Conservation (phyloP, 495 filamentous ascomycete genomes). For the Pseudoneurospora amorphoporcata region DNA sequence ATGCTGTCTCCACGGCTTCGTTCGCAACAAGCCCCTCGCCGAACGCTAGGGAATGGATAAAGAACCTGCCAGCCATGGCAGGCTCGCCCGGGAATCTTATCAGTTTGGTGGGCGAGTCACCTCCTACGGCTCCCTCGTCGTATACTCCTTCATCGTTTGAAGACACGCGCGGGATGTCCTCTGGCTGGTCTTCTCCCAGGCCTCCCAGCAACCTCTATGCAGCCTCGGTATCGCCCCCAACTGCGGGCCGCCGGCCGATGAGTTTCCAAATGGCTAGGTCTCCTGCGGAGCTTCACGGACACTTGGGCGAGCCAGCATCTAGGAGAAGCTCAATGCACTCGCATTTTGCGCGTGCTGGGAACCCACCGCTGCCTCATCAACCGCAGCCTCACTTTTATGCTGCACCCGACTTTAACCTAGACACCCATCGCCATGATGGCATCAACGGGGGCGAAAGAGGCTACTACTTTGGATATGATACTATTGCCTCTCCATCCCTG, state of each 20-base stretch:
- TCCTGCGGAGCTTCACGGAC: slow-evolving; percentile 33
- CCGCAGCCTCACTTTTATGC: slow-evolving; percentile 64
- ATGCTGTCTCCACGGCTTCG: slow-evolving; percentile 35
- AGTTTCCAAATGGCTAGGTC: slow-evolving; percentile 42
- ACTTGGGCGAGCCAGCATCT: slow-evolving; percentile 26
- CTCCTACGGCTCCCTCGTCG: slow-evolving; percentile 42
- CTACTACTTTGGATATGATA: slow-evolving; percentile 74
- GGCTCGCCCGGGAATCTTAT: slow-evolving; percentile 47
- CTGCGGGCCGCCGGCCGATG: slow-evolving; percentile 32
- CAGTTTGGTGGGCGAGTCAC: slow-evolving; percentile 43
- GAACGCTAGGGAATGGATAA: slow-evolving; percentile 44
- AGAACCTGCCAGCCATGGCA: slow-evolving; percentile 34
- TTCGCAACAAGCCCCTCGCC: slow-evolving; percentile 36
- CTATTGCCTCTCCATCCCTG: slow-evolving; percentile 39
- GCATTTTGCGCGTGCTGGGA: slow-evolving; percentile 35
- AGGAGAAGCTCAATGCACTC: slow-evolving; percentile 53
- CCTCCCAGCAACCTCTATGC: slow-evolving; percentile 28
- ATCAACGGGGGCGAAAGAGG: slow-evolving; percentile 51
- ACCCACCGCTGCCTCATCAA: slow-evolving; percentile 71
- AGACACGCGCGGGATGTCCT: slow-evolving; percentile 31
- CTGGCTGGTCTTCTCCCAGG: slow-evolving; percentile 33
- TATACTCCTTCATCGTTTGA: slow-evolving; percentile 46
- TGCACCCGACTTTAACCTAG: slow-evolving; percentile 58
- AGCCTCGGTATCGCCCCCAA: slow-evolving; percentile 40
- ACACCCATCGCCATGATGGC: slow-evolving; percentile 42